Percentiles rank a stretch among this genome's conserved stretches.
phyloP scores from a whole-genome alignment of 2,329 filamentous ascomycete genomes.

The Blumeria graminis region DNA sequence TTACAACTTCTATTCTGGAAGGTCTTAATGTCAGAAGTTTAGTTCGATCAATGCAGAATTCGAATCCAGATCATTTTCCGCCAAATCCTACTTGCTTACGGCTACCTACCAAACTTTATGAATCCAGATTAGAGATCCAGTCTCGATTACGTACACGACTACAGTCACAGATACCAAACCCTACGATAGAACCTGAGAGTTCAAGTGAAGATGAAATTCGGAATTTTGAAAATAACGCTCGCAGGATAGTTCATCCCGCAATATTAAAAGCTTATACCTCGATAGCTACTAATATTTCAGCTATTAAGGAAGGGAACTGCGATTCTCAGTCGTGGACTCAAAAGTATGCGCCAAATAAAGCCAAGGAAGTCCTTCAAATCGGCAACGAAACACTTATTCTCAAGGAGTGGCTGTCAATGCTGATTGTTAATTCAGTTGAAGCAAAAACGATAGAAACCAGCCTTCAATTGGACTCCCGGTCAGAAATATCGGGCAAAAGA shows the following conservation, averaged over 20 bases:
- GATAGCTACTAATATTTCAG: conserved; percentile 38
- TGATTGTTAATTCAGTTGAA: conserved; percentile 57
- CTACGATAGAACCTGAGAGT: conserved; percentile 5
- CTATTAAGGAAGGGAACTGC: conserved; percentile 58
- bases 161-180: conserved; percentile 6
- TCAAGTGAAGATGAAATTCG: conserved; percentile 18
- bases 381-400: conserved; percentile 47
- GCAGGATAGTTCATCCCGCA: conserved; percentile 25
- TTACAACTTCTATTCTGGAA: conserved; percentile 8
- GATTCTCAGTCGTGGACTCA: conserved; percentile 54
- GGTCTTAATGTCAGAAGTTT: conserved; percentile 8
- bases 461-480: neutral
- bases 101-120: conserved; percentile 29
- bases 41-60: conserved; percentile 7
- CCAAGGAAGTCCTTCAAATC: conserved; percentile 50
- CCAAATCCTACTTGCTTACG: conserved; percentile 26
- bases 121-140: conserved; percentile 31
- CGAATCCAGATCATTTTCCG: conserved; percentile 15
- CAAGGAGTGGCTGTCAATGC: conserved; percentile 54
- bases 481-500: conserved; percentile 26
- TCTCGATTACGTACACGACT: conserved; percentile 24
- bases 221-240: conserved; percentile 4
- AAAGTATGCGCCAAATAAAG: conserved; percentile 55
- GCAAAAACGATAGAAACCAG: conserved; percentile 19
- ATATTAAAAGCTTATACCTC: conserved; percentile 32